Conservation (phyloP, 2,329 filamentous ascomycete genomes). For the Colletotrichum caudatum region DNA sequence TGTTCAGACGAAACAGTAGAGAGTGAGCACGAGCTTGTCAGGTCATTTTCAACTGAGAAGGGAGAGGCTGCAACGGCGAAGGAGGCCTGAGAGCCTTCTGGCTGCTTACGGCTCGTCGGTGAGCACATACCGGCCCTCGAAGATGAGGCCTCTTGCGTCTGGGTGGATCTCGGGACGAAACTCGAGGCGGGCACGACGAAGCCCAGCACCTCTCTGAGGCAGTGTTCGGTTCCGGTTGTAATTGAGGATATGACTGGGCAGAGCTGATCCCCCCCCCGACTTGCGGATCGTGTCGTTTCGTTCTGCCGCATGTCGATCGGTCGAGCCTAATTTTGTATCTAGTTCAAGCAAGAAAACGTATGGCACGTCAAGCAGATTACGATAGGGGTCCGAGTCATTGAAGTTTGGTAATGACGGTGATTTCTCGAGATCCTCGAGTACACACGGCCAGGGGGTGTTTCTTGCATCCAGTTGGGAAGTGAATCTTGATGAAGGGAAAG, state of each 20-base stretch:
- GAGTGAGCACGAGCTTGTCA: background rate
- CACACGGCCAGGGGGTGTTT: background rate
- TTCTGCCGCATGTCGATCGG: background rate
- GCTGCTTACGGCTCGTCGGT: background rate
- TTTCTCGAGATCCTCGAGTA: background rate
- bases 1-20: conserved; percentile 21
- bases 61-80: background rate
- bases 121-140: background rate
- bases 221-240: background rate
- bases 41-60: background rate
- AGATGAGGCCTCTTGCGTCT: conserved; percentile 12
- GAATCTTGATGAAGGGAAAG: background rate
- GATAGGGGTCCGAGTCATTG: too few relatives aligned
- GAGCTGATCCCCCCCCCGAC: background rate
- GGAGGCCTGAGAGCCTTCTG: background rate
- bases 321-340: background rate
- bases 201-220: background rate
- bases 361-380: background rate
- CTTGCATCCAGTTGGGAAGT: background rate
- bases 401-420: background rate
- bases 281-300: background rate
- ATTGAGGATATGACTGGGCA: background rate
- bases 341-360: background rate
- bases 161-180: conserved; percentile 15
- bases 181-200: background rate